A percentile compares a stretch with the other conserved stretches of the same genome.
Evolutionary conservation across 2,329 filamentous ascomycete species (phyloP).

Genomic region (Aspergillus felis): DNA sequence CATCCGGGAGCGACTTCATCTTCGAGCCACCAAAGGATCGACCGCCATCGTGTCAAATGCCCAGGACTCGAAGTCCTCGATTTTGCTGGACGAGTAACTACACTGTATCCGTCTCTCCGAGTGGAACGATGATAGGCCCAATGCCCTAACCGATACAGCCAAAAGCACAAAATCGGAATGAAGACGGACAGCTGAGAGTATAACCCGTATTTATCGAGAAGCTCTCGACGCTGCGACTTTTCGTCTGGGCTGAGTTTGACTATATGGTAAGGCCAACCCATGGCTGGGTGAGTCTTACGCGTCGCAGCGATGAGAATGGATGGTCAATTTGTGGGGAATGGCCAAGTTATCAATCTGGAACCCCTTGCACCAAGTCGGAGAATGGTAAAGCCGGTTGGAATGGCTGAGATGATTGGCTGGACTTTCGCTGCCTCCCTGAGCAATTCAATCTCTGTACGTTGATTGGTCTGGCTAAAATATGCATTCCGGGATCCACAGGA

Average conservation of each 20-base stretch:
- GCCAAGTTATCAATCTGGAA: background rate
- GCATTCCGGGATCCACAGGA: too few species aligned
- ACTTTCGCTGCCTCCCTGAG: too few species aligned
- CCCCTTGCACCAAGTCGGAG: background rate
- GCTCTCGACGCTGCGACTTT: background rate
- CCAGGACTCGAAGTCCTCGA: too few species aligned
- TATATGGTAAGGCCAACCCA: constrained; percentile 9
- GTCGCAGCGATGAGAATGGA: background rate
- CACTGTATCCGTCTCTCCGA: background rate
- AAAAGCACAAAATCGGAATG: background rate
- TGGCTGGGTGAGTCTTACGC: background rate
- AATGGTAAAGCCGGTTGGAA: background rate
- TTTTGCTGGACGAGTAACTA: background rate
- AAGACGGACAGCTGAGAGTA: background rate
- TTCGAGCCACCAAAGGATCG: background rate
- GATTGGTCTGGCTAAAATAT: background rate
- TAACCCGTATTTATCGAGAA: background rate
- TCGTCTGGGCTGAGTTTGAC: constrained; percentile 4
- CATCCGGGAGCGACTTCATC: background rate
- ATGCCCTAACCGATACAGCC: background rate
- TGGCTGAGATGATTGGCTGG: too few species aligned
- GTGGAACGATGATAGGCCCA: background rate
- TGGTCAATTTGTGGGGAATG: background rate
- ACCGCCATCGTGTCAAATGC: background rate
- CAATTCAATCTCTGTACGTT: background rate